Evolutionary conservation across 1,284 basidiomycete genomes (phyloP).

Genomic region (Ustilago cynodontis): DNA sequence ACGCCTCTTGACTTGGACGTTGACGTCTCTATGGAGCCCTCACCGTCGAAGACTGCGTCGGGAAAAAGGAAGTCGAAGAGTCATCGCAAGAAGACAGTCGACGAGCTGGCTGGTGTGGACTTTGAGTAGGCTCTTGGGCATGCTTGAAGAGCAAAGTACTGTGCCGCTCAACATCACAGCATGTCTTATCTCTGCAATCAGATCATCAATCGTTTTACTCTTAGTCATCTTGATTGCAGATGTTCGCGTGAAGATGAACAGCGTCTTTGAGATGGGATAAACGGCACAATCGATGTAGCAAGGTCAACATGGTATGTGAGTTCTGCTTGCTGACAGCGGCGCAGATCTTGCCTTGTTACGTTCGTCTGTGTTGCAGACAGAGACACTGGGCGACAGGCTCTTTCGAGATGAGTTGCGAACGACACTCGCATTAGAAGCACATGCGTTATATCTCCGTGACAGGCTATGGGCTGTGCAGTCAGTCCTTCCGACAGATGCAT

Average conservation of each 20-base stretch:
- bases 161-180: neutral
- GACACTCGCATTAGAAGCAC: neutral
- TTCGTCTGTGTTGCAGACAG: too few species aligned
- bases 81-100: conserved; percentile 55
- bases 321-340: neutral
- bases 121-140: conserved; percentile 10
- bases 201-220: neutral
- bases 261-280: neutral
- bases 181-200: neutral
- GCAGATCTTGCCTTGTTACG: neutral
- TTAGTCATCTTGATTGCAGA: neutral
- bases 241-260: neutral
- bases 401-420: neutral
- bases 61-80: conserved; percentile 51
- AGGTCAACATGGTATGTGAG: neutral
- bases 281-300: neutral
- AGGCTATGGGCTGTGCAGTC: neutral
- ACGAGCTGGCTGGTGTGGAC: conserved; percentile 47
- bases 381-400: too few species aligned
- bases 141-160: neutral
- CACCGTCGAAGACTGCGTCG: conserved; percentile 15
- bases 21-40: conserved; percentile 24
- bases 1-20: conserved; percentile 43
- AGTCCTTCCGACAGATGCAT: neutral
- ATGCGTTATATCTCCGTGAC: neutral